These are phyloP conservation scores for Beauveria rudraprayagi DNA, from an alignment of 2,329 filamentous ascomycete species.

Conservation along the genomic window DNA sequence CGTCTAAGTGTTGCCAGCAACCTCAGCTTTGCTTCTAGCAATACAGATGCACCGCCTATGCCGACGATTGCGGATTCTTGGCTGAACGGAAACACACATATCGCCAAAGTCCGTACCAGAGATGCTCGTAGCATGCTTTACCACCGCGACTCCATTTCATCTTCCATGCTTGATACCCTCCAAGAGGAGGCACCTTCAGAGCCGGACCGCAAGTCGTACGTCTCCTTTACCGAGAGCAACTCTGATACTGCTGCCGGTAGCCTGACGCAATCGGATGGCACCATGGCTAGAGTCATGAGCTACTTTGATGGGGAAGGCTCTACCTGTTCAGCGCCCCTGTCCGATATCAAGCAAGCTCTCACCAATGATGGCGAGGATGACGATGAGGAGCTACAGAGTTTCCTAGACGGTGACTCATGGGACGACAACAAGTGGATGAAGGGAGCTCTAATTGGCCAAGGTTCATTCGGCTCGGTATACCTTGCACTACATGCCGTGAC, in stretches of 20 bases:
- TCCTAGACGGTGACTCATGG: conserved; percentile 87
- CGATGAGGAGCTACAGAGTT: conserved; percentile 82
- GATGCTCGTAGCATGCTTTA: conserved; percentile 32
- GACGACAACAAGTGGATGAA: conserved; percentile 99
- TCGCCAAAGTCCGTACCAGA: conserved; percentile 32
- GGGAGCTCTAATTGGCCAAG: conserved; percentile 91
- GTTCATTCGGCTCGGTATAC: conserved; percentile 93
- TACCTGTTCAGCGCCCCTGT: conserved; percentile 64
- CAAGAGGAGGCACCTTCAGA: conserved; percentile 85
- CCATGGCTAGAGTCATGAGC: conserved; percentile 56
- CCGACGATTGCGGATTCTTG: conserved; percentile 93
- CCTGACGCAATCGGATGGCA: conserved; percentile 70
- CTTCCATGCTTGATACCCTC: conserved; percentile 79
- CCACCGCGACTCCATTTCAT: conserved; percentile 82
- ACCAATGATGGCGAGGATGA: conserved; percentile 86
- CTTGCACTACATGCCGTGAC: conserved; percentile 92
- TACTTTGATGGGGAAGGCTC: conserved; percentile 79
- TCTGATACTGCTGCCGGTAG: conserved; percentile 64
- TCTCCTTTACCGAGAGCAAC: conserved; percentile 73
- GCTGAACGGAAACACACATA: conserved; percentile 48
- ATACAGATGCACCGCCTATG: conserved; percentile 88
- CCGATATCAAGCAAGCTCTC: conserved; percentile 77
- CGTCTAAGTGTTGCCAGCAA: conserved; percentile 91
- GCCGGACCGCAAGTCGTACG: conserved; percentile 88
- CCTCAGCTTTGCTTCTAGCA: conserved; percentile 82